These are phyloP conservation scores for Cryptosporidium felis DNA, from an alignment of 169 alveolate species.

Conservation along the genomic window DNA sequence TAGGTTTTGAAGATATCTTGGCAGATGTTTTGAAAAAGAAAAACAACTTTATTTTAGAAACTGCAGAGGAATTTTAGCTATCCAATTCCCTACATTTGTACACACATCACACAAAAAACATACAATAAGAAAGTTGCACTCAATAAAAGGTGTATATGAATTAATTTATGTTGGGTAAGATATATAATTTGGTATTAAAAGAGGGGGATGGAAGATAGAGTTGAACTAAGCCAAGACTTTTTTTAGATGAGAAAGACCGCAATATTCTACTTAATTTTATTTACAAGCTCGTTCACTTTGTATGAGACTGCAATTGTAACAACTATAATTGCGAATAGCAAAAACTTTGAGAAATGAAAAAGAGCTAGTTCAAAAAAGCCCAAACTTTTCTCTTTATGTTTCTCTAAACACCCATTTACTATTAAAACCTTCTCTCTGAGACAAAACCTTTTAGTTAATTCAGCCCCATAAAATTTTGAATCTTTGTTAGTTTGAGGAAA, in stretches of 20 bases:
- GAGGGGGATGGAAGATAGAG: too few species aligned
- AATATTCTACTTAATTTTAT: neutral
- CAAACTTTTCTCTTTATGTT: neutral
- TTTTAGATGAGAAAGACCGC: too few species aligned
- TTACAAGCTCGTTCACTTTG: neutral
- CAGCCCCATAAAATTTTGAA: neutral
- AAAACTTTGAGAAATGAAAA: neutral
- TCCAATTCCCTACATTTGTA: too few species aligned
- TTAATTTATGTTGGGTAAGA: too few species aligned
- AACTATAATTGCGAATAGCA: neutral
- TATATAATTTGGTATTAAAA: too few species aligned
- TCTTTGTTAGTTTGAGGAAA: neutral
- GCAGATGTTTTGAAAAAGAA: neutral
- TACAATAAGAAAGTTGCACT: too few species aligned
- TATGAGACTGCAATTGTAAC: neutral
- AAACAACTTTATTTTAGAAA: neutral
- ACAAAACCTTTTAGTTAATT: conserved; percentile 12
- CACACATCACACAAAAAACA: too few species aligned
- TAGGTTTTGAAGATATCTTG: too few species aligned
- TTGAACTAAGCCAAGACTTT: too few species aligned
- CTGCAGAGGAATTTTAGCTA: too few species aligned
- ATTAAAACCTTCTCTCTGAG: neutral
- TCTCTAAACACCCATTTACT: conserved; percentile 1
- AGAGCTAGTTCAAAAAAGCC: neutral
- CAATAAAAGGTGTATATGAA: too few species aligned